These are phyloP conservation scores for Eucalyptus guilfoylei DNA, from an alignment of 345 rosid genomes.

Conservation along the genomic window DNA sequence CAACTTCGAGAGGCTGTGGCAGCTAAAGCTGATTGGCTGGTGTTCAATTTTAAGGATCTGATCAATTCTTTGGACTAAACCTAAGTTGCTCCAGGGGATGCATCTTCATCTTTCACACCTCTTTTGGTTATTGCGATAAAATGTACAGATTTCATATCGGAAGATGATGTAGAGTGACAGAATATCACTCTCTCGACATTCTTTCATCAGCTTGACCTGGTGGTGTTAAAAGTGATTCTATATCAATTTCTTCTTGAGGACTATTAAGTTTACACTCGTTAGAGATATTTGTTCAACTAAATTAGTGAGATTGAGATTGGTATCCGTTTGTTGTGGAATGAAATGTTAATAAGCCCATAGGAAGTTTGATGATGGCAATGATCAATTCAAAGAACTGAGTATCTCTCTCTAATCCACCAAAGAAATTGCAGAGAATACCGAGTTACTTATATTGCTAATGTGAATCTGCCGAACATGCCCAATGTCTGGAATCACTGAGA, in stretches of 20 bases:
- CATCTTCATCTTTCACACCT: not conserved
- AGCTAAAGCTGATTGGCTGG: conserved; percentile 85
- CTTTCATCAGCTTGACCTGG: not conserved
- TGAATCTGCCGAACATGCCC: fast-evolving
- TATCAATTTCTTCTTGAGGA: not conserved
- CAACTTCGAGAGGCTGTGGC: conserved; percentile 83
- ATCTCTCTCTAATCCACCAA: not conserved
- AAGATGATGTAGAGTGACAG: not conserved
- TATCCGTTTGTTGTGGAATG: not conserved
- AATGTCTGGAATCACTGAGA: not conserved
- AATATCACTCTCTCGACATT: not conserved
- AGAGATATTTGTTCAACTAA: not conserved
- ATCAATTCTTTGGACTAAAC: conserved; percentile 37
- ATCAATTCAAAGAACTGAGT: not conserved
- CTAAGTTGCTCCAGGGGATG: not conserved
- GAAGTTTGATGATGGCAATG: not conserved
- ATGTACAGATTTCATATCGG: not conserved
- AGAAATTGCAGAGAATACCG: not conserved
- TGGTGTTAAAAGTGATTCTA: not conserved
- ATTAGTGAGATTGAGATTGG: not conserved
- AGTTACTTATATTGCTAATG: not conserved
- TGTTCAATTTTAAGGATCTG: conserved; percentile 46
- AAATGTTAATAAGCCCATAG: not conserved
- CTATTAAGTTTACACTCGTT: not conserved
- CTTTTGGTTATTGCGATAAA: not conserved